These are phyloP conservation scores for Suillus clintonianus DNA, from an alignment of 768 basidiomycete species.

Conservation along the genomic window DNA sequence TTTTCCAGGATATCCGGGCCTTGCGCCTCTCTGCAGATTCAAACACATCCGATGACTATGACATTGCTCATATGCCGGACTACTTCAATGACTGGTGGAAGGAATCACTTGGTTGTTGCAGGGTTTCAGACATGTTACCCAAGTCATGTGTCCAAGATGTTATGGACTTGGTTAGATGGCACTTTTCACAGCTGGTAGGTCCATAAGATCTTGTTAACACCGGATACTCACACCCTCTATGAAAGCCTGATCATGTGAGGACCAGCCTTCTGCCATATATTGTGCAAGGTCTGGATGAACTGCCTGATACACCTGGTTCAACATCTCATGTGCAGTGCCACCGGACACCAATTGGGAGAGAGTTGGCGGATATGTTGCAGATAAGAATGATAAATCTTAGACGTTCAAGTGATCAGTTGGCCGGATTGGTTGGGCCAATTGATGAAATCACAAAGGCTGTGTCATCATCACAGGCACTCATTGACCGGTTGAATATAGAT, in stretches of 20 bases:
- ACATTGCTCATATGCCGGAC: neutral
- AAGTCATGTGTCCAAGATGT: slow-evolving; percentile 1
- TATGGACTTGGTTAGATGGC: neutral
- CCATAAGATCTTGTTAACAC: neutral
- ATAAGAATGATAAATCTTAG: neutral
- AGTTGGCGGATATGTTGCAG: neutral
- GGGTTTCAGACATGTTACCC: neutral
- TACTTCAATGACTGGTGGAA: slow-evolving; percentile 1
- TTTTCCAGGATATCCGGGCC: neutral
- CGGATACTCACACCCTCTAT: neutral
- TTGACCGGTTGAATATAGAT: neutral
- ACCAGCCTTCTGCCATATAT: neutral
- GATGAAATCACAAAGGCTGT: neutral
- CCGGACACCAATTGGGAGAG: neutral
- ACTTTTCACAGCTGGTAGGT: neutral
- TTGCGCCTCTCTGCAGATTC: neutral
- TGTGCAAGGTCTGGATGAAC: neutral
- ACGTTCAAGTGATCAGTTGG: neutral
- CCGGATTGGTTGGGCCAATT: neutral
- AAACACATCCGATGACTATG: neutral
- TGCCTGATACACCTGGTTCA: neutral
- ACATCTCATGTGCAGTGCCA: neutral
- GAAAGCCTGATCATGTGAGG: neutral
- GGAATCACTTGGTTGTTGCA: neutral
- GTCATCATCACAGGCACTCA: neutral